Conservation (phyloP, 2,329 filamentous ascomycete species). For the Diaporthe ampelina region DNA sequence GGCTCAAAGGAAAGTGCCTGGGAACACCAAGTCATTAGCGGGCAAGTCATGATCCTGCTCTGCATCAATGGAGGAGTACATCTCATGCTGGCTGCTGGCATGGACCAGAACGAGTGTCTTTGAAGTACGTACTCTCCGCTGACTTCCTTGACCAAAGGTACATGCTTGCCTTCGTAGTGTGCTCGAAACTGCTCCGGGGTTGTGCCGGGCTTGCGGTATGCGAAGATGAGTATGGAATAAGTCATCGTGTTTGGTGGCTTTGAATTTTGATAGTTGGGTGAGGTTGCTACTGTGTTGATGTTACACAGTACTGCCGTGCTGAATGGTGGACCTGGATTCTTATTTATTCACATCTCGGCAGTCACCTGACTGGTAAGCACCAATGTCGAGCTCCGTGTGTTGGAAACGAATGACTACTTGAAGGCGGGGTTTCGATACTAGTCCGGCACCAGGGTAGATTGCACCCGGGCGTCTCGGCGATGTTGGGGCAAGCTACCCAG, state of each 20-base stretch:
- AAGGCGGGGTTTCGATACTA: no score
- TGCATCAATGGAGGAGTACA: no score
- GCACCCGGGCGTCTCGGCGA: no score
- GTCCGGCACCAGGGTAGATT: no score
- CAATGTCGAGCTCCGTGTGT: no score
- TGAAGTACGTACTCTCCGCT: slow-evolving; percentile 38
- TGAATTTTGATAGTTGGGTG: not conserved
- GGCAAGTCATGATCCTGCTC: not conserved
- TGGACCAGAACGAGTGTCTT: no score
- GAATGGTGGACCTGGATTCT: not conserved
- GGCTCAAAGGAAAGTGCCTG: slow-evolving; percentile 43
- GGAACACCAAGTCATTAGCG: not conserved
- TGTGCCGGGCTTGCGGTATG: slow-evolving; percentile 43
- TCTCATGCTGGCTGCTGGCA: no score
- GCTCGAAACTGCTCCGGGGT: slow-evolving; percentile 45
- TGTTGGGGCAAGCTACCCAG: no score
- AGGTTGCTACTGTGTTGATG: not conserved
- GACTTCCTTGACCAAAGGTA: slow-evolving; percentile 45
- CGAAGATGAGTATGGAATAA: slow-evolving; percentile 41
- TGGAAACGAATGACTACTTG: no score
- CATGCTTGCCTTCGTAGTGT: slow-evolving; percentile 46
- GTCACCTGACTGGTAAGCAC: not conserved
- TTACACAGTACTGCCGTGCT: not conserved
- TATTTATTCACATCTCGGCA: not conserved
- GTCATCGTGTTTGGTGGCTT: not conserved